These are phyloP conservation scores for Baorangia bicolor DNA, from an alignment of 768 basidiomycete genomes.

Conservation along the genomic window DNA sequence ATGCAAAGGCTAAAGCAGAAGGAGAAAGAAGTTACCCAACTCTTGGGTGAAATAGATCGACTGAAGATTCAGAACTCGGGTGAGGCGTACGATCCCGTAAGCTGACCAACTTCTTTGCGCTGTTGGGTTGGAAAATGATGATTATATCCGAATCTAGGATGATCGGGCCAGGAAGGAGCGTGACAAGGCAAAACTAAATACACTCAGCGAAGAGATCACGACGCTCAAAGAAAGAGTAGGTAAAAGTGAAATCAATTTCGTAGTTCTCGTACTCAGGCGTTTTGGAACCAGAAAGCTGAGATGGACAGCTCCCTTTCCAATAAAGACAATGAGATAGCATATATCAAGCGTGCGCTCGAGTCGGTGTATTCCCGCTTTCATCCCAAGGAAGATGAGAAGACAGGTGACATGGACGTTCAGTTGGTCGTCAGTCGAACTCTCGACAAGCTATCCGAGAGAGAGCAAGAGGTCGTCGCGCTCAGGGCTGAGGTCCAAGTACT, in stretches of 20 bases:
- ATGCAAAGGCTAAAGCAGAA: slow-evolving; percentile 80
- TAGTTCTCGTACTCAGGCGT: background rate
- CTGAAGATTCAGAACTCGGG: slow-evolving; percentile 56
- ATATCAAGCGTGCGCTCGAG: slow-evolving; percentile 83
- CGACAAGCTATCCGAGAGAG: slow-evolving; percentile 65
- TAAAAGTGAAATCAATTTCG: background rate
- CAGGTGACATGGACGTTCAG: slow-evolving; percentile 60
- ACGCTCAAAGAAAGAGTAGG: slow-evolving; percentile 67
- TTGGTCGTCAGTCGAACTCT: slow-evolving; percentile 69
- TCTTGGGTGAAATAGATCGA: slow-evolving; percentile 69
- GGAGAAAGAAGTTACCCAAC: slow-evolving; percentile 77
- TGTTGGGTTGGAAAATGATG: background rate
- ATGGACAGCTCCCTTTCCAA: slow-evolving; percentile 44
- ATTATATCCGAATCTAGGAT: slow-evolving; percentile 44
- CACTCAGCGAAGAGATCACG: slow-evolving; percentile 70
- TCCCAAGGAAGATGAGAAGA: slow-evolving; percentile 45
- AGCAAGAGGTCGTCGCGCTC: slow-evolving; percentile 59
- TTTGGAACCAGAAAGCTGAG: slow-evolving; percentile 47
- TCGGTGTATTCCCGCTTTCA: slow-evolving; percentile 82
- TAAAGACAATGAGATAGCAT: slow-evolving; percentile 73
- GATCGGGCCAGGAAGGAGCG: slow-evolving; percentile 75
- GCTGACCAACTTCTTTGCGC: slow-evolving; percentile 19
- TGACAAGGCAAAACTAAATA: slow-evolving; percentile 69
- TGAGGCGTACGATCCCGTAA: slow-evolving; percentile 60
- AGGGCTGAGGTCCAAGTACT: slow-evolving; percentile 48